Evolutionary conservation across 179 eudicot genomes (phyloP), one percentile per base, ranked within the genome.

Genomic region (Vitellaria paradoxa): DNA sequence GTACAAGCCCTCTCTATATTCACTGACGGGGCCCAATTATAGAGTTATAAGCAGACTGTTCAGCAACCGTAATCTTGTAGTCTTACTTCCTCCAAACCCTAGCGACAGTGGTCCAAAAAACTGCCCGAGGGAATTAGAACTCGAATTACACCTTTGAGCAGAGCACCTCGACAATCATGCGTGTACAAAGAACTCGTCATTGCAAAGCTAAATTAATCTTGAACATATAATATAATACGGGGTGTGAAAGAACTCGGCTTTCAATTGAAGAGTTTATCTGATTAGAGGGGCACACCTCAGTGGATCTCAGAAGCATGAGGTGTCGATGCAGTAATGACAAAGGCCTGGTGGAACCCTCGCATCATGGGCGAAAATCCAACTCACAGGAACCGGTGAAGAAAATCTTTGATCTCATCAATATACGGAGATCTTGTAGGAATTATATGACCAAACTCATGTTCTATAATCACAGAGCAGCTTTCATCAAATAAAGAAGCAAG

Each of bases 371-470:
- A 42, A 69, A 47, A 57, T 15, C 66, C 47, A 64, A 18, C 20
- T 81, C 61, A 93, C 13, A 83, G 72, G 75, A 95, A 95, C 18
- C 88, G 87, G 18, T 77, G 46, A 68, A 95, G 94, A 77, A 93
- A 95, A 64, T 86, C 88, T 85, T 82, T 93, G 17, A 95, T 89
- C 81, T 87, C 82, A n/a, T 91, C 94, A 12, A 95, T 88, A 63
- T 89, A 88, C 1, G 98, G 99, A 70, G 97, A 79, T 74, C 84
- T 77, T 10, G 99, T 87, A 56, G 99, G 99, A 75, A 95, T 95
- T 73, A 93, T 89, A 81, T 95, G 99, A 45, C 99, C 99, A 65
- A 87, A 86, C 53, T 88, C 91, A 57, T 95, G 99, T 83, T 95
- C 97, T 21, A 95, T 80, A 26, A 87, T 81, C 73, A 82, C 82